These are phyloP conservation scores for Pouteria campechiana DNA, from an alignment of 179 eudicot genomes.

Conservation along the genomic window DNA sequence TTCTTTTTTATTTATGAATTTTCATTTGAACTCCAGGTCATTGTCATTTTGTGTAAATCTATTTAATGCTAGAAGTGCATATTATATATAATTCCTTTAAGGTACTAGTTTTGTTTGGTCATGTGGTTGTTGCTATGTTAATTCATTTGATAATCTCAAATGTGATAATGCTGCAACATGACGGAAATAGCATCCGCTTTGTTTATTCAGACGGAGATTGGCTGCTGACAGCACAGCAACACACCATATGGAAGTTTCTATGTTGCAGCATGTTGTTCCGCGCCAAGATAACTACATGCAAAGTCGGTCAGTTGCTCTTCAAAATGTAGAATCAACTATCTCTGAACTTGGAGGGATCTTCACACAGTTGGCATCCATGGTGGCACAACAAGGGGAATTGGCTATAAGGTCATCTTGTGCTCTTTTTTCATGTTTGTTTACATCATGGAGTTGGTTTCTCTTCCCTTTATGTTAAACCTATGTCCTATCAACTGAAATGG, in stretches of 20 bases:
- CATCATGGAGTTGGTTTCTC: too few relatives aligned
- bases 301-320: constrained; percentile 64
- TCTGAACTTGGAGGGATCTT: constrained; percentile 77
- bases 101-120: not conserved
- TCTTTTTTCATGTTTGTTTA: not conserved
- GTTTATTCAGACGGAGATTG: constrained; percentile 48
- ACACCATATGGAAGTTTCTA: constrained; percentile 48
- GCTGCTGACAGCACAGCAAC: constrained; percentile 41
- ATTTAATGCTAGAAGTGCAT: too few relatives aligned
- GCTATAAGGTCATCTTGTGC: constrained; percentile 62
- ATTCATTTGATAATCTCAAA: too few relatives aligned
- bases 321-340: constrained; percentile 82
- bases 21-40: too few relatives aligned
- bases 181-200: too few relatives aligned
- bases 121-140: not conserved
- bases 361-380: constrained; percentile 81
- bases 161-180: too few relatives aligned
- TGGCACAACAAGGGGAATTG: constrained; percentile 78
- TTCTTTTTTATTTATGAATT: too few relatives aligned
- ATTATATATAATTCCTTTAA: too few relatives aligned
- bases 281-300: constrained; percentile 49
- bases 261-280: constrained; percentile 75
- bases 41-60: too few relatives aligned
- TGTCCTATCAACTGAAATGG: too few relatives aligned
- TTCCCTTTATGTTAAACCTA: too few relatives aligned